Evolutionary conservation across 768 basidiomycete species (phyloP), one percentile per base, ranked within the genome.

Genomic region (Russula ochroleuca): DNA sequence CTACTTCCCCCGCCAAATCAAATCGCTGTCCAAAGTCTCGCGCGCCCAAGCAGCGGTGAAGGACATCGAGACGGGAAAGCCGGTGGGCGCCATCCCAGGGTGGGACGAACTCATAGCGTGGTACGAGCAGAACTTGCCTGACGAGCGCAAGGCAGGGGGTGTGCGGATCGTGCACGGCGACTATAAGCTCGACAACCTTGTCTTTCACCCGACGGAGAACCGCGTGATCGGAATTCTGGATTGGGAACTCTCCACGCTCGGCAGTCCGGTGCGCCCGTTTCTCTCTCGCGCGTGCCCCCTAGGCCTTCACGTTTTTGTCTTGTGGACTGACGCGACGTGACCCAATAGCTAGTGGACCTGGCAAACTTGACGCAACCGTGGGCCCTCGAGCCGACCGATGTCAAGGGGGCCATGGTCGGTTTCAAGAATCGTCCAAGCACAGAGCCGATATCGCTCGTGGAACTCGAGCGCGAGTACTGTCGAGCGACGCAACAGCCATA

Each of bases 241-340:
- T 71, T 99, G 96, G 96, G 96, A 99, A 72, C 77, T 99, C 31
- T 97, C 93, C 71, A 98, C 96, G 0, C 82, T 99, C 11, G 95
- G 94, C 7, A 93, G 90, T 70, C 91, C 93, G 38, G 90, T 94
- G 72, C 19, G 85, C 76, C 19, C 10, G n/a, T 28, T 54, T 23
- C 3, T 28, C n/a, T 9, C 17, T 28, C 25, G n/a, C 21, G 19
- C 35, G 17, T 21, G 15, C n/a, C n/a, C n/a, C n/a, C n/a, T n/a
- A n/a, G n/a, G n/a, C n/a, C n/a, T 14, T 37, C 50, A 5, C 37
- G 23, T 62, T 45, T 9, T 13, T 9, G 23, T 7, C 4, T 49
- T 15, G 14, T 8, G 17, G 37, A 55, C 65, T 49, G 8, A 57
- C 60, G 19, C 31, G 38, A 13, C 43, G 2, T 17, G 21, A 14